Percentiles rank a stretch among this genome's conserved stretches.
These are phyloP conservation scores for Yamadazyma oceani DNA, from an alignment of 1,139 yeast species.

Conservation along the genomic window DNA sequence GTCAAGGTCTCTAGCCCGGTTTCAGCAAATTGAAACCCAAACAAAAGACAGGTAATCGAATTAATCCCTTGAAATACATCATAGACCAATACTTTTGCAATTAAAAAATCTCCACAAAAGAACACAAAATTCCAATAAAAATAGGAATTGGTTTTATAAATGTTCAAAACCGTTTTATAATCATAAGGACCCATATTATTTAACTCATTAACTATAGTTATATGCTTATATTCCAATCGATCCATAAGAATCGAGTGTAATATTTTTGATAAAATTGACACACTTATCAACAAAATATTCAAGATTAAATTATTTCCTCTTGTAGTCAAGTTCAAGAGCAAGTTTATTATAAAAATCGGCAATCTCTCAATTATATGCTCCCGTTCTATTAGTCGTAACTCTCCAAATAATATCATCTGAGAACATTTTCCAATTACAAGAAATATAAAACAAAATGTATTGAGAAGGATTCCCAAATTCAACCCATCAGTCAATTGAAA, in stretches of 20 bases:
- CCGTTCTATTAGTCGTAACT: conserved; percentile 68
- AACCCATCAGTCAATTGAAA: conserved; percentile 37
- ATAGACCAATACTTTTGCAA: conserved; percentile 58
- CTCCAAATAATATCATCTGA: conserved; percentile 66
- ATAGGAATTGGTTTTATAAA: conserved; percentile 19
- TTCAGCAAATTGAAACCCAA: conserved; percentile 77
- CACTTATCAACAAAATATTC: conserved; percentile 40
- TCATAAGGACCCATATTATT: conserved; percentile 25
- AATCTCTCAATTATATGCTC: conserved; percentile 75
- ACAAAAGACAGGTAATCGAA: conserved; percentile 54
- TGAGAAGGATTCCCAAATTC: conserved; percentile 33
- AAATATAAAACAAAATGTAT: conserved; percentile 35
- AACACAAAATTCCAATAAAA: conserved; percentile 41
- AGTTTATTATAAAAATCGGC: conserved; percentile 57
- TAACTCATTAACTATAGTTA: conserved; percentile 32
- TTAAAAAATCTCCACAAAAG: conserved; percentile 47
- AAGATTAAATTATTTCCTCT: conserved; percentile 47
- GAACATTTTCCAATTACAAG: conserved; percentile 42
- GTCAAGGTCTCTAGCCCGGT: conserved; percentile 57
- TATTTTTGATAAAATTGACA: conserved; percentile 57
- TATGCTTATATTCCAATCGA: conserved; percentile 54
- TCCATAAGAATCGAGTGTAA: conserved; percentile 75
- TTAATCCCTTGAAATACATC: conserved; percentile 55
- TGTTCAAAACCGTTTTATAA: conserved; percentile 30
- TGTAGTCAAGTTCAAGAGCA: conserved; percentile 64